A percentile compares a stretch with the other conserved stretches of the same genome.
phyloP scores from a whole-genome alignment of 306 rosid species.

The Spatholobus suberectus region DNA sequence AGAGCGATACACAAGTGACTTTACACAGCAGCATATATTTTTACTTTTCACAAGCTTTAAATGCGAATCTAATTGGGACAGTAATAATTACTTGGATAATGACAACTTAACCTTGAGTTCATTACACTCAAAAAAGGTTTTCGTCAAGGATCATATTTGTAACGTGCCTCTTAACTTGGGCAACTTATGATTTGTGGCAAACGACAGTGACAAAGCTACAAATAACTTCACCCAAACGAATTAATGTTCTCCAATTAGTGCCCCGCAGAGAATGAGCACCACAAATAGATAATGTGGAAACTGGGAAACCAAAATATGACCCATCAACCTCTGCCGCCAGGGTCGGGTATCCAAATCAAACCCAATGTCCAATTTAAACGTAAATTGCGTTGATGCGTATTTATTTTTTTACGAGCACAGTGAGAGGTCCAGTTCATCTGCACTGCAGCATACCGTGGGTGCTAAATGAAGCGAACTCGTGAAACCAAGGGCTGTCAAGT shows the following conservation, averaged over 20 bases:
- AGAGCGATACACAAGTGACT: constrained; percentile 36
- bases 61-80: constrained; percentile 34
- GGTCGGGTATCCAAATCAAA: constrained; percentile 9
- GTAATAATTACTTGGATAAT: constrained; percentile 28
- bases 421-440: background rate
- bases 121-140: constrained; percentile 24
- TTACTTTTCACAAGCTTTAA: constrained; percentile 28
- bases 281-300: constrained; percentile 25
- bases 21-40: constrained; percentile 24
- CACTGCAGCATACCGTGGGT: constrained; percentile 27
- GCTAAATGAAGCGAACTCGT: constrained; percentile 31
- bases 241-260: constrained; percentile 42
- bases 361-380: background rate
- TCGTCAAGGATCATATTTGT: background rate
- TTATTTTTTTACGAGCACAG: background rate
- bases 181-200: constrained; percentile 24
- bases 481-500: constrained; percentile 38
- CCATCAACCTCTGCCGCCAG: constrained; percentile 44
- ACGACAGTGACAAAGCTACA: constrained; percentile 36
- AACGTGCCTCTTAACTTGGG: constrained; percentile 26
- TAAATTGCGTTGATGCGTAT: constrained; percentile 1
- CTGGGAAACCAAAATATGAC: constrained; percentile 46
- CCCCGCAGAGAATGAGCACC: constrained; percentile 6
- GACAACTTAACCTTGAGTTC: constrained; percentile 42
- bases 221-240: constrained; percentile 3